These are phyloP conservation scores for Xylariaceae sp. DNA, from an alignment of 2,329 filamentous ascomycete genomes.

Conservation along the genomic window DNA sequence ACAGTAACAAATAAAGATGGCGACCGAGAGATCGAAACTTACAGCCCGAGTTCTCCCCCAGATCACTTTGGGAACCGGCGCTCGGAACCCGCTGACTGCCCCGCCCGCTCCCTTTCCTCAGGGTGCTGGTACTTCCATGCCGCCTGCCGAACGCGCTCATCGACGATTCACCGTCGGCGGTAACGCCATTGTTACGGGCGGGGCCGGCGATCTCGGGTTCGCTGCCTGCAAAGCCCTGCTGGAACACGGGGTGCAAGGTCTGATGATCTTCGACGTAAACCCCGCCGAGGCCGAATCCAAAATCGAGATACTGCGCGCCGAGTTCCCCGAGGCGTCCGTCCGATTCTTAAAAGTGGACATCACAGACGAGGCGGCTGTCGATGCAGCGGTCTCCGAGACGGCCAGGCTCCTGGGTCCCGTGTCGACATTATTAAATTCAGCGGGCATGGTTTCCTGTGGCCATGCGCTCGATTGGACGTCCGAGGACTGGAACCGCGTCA, in stretches of 20 bases:
- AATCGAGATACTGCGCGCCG: constrained; percentile 41
- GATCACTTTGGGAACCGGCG: constrained; percentile 25
- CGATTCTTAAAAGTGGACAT: constrained; percentile 52
- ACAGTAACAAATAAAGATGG: constrained; percentile 13
- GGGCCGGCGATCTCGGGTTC: constrained; percentile 30
- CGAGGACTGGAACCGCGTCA: constrained; percentile 54
- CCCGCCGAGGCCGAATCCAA: constrained; percentile 27
- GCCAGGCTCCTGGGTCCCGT: constrained; percentile 31
- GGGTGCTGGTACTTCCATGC: constrained; percentile 6
- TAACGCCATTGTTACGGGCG: constrained; percentile 32
- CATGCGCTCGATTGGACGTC: constrained; percentile 55
- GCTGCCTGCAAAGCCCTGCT: constrained; percentile 28
- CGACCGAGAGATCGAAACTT: constrained; percentile 25
- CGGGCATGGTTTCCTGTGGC: constrained; percentile 60
- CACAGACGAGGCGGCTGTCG: constrained; percentile 46
- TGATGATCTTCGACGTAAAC: constrained; percentile 32
- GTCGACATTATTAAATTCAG: constrained; percentile 57
- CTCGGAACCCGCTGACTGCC: constrained; percentile 21
- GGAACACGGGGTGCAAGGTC: constrained; percentile 29
- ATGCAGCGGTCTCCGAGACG: constrained; percentile 27
- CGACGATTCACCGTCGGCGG: constrained; percentile 28
- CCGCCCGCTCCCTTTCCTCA: constrained; percentile 24
- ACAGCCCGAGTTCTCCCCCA: constrained; percentile 23
- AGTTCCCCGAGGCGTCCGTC: constrained; percentile 51
- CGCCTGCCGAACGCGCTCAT: constrained; percentile 22